Percentiles rank a stretch among this genome's conserved stretches.
phyloP scores from a whole-genome alignment of 106 monocot species.

The Hemerocallis citrina region DNA sequence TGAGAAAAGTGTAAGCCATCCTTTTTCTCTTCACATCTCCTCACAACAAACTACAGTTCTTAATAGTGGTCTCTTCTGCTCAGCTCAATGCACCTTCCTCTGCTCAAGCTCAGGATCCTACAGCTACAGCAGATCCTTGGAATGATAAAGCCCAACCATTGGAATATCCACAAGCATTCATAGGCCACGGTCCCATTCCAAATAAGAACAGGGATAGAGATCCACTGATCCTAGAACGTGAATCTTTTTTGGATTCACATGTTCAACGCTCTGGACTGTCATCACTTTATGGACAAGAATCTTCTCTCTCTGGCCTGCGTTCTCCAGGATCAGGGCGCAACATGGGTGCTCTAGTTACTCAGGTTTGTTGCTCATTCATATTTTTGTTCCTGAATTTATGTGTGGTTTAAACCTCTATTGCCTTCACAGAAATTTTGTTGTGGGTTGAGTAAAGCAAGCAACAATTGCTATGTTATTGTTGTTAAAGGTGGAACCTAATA shows the following conservation, averaged over 20 bases:
- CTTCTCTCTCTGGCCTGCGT: conserved; percentile 48
- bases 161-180: conserved; percentile 23
- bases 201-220: no score
- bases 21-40: background rate
- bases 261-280: conserved; percentile 24
- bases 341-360: conserved; percentile 65
- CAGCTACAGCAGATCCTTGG: conserved; percentile 32
- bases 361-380: conserved; percentile 29
- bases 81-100: conserved; percentile 19
- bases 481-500: no score
- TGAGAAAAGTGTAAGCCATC: conserved; percentile 59
- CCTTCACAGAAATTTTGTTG: no score
- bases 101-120: conserved; percentile 37
- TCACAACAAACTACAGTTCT: background rate
- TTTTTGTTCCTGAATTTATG: background rate
- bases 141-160: conserved; percentile 33
- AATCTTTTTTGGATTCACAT: conserved; percentile 48
- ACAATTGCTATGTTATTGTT: no score
- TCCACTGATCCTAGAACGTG: conserved; percentile 44
- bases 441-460: no score
- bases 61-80: background rate
- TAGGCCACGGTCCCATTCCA: conserved; percentile 19
- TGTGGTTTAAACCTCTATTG: no score
- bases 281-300: conserved; percentile 74
- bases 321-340: conserved; percentile 41